These are phyloP conservation scores for Ceratocystis papillata DNA, from an alignment of 2,329 filamentous ascomycete species.

Conservation along the genomic window DNA sequence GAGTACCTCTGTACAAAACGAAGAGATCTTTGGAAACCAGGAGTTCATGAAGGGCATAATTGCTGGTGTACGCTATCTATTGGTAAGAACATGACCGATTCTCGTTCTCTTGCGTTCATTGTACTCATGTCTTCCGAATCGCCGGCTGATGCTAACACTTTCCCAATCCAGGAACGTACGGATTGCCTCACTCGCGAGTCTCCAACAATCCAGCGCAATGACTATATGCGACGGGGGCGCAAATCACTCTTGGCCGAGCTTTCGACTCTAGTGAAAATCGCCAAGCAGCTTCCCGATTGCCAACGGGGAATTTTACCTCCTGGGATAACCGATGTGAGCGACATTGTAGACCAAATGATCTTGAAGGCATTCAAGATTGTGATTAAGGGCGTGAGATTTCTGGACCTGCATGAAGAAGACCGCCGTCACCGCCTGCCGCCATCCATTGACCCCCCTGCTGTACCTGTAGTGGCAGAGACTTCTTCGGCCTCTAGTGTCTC, in stretches of 20 bases:
- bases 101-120: neutral
- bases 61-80: conserved; percentile 76
- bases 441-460: conserved; percentile 9
- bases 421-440: conserved; percentile 27
- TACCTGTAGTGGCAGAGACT: neutral
- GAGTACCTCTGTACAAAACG: conserved; percentile 63
- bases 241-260: conserved; percentile 84
- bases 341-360: conserved; percentile 84
- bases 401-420: conserved; percentile 71
- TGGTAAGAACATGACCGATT: conserved; percentile 49
- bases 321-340: conserved; percentile 45
- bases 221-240: conserved; percentile 65
- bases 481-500: neutral
- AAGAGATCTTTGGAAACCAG: conserved; percentile 73
- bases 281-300: conserved; percentile 71
- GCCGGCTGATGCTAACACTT: neutral
- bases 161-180: conserved; percentile 60
- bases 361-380: conserved; percentile 88
- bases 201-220: conserved; percentile 59
- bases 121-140: neutral
- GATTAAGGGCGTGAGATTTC: conserved; percentile 78
- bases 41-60: conserved; percentile 93
- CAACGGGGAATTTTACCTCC: conserved; percentile 39
- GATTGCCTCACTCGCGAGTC: conserved; percentile 80
- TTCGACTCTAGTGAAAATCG: conserved; percentile 77